These are phyloP conservation scores for Colletotrichum horii DNA, from an alignment of 2,329 filamentous ascomycete species.

Conservation along the genomic window DNA sequence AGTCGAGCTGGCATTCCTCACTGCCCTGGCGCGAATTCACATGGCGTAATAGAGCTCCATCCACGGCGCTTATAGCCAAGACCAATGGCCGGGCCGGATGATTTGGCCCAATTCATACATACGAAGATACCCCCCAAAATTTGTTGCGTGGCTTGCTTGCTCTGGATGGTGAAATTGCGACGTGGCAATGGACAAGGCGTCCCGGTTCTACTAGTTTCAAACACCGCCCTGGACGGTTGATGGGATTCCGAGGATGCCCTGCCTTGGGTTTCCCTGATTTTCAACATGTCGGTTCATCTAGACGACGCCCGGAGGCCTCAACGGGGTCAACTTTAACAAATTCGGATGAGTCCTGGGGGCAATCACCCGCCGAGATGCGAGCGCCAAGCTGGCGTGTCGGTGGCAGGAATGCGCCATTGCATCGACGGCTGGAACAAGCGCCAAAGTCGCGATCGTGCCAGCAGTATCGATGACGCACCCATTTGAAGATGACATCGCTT, in stretches of 20 bases:
- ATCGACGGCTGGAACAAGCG: not conserved
- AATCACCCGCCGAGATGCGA: not conserved
- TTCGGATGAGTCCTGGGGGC: not conserved
- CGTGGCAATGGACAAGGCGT: not conserved
- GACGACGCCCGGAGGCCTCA: slow-evolving; percentile 7
- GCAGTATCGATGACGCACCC: slow-evolving; percentile 16
- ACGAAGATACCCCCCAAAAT: slow-evolving; percentile 8
- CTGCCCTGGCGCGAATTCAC: not conserved
- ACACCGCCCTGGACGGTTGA: not conserved
- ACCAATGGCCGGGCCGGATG: not conserved
- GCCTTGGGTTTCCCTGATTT: not conserved
- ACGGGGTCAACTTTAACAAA: not conserved
- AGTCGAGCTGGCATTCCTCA: not conserved
- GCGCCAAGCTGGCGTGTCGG: not conserved
- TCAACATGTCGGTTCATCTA: not conserved
- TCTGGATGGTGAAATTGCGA: not conserved
- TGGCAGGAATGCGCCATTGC: not conserved
- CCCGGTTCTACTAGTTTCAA: not conserved
- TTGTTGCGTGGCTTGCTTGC: not conserved
- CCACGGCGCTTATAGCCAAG: not conserved
- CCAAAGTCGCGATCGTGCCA: slow-evolving; percentile 12
- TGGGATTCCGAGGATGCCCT: not conserved
- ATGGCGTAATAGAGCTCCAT: not conserved
- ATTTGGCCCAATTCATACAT: not conserved
- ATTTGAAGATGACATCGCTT: not conserved